Evolutionary conservation across 2,329 filamentous ascomycete genomes (phyloP).

Genomic region (Bipolaris gigantea): DNA sequence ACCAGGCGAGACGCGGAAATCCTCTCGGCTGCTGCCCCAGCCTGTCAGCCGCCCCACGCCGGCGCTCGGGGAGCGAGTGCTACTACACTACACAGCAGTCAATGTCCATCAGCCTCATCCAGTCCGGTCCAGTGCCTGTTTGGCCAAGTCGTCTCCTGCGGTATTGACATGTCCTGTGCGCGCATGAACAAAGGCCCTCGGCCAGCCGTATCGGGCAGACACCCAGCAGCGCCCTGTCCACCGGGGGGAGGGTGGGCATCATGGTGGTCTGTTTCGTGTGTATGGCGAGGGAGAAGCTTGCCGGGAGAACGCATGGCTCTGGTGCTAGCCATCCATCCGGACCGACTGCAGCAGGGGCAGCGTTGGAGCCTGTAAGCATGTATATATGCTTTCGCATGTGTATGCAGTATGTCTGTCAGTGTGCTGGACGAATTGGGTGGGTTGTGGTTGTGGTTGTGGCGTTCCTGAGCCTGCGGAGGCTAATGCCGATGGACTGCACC

Average conservation of each 20-base stretch:
- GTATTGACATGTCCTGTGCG: not conserved
- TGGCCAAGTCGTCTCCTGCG: not conserved
- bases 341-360: not conserved
- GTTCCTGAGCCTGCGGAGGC: conserved; percentile 3
- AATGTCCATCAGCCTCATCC: conserved; percentile 4
- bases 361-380: not conserved
- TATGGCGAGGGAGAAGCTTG: not conserved
- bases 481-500: conserved; percentile 10
- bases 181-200: not conserved
- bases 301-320: not conserved
- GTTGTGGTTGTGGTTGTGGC: not conserved
- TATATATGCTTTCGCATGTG: not conserved
- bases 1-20: no score
- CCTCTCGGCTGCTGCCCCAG: not conserved
- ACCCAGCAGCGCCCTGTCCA: not conserved
- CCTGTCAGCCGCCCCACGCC: conserved; percentile 8
- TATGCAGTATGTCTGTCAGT: not conserved
- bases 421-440: not conserved
- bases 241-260: not conserved
- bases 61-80: not conserved
- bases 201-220: not conserved
- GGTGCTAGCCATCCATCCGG: not conserved
- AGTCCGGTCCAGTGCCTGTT: not conserved
- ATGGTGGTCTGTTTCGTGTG: not conserved
- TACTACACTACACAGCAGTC: not conserved